Evolutionary conservation across 352 stramenopile genomes (phyloP).

Genomic region (Phytopythium helicoides): DNA sequence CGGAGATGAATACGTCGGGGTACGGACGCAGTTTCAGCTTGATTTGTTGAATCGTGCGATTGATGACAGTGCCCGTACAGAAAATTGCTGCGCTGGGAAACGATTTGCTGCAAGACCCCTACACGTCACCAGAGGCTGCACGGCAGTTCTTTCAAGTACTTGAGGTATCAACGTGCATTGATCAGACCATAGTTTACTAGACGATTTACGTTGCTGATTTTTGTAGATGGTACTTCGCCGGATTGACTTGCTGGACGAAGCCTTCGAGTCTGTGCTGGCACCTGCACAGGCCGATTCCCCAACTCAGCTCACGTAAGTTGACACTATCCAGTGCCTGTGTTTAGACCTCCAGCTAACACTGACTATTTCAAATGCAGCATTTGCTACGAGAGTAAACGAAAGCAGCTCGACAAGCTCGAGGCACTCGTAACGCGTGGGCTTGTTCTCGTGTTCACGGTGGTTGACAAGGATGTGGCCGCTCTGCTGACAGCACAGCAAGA

Average conservation of each 20-base stretch:
- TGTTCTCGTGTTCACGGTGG: constrained; percentile 54
- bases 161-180: constrained; percentile 33
- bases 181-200: too few species aligned
- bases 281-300: constrained; percentile 40
- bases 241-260: constrained; percentile 59
- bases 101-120: constrained; percentile 64
- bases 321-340: neutral
- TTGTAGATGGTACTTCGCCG: constrained; percentile 52
- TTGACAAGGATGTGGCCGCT: constrained; percentile 52
- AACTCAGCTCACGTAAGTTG: constrained; percentile 69
- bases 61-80: constrained; percentile 17
- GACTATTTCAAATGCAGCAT: constrained; percentile 31
- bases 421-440: constrained; percentile 39
- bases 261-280: constrained; percentile 46
- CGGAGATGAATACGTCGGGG: constrained; percentile 62
- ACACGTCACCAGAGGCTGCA: constrained; percentile 54
- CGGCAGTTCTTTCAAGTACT: constrained; percentile 63
- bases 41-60: too few species aligned
- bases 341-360: neutral
- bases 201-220: too few species aligned
- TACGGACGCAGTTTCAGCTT: constrained; percentile 21
- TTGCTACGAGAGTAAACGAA: constrained; percentile 74
- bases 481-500: constrained; percentile 58
- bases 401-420: constrained; percentile 67
- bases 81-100: constrained; percentile 52